A percentile compares a stretch with the other conserved stretches of the same genome.
Evolutionary conservation across 2,329 filamentous ascomycete species (phyloP).

Genomic region (Amphichorda felina): DNA sequence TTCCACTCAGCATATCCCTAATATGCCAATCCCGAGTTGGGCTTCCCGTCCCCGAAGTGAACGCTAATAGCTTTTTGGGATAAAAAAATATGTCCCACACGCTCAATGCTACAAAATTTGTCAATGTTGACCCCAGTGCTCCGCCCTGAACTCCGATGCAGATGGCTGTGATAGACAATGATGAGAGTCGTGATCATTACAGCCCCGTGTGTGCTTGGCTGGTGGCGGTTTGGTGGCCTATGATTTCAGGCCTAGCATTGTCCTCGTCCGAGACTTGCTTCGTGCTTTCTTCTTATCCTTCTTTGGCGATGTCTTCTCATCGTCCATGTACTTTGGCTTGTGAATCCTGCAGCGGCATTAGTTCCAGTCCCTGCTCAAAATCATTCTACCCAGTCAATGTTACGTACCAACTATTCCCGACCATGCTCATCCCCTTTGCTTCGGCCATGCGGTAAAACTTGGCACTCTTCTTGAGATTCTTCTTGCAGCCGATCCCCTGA

Average conservation of each 20-base stretch:
- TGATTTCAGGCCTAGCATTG: conserved; percentile 50
- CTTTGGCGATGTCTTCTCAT: conserved; percentile 26
- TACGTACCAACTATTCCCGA: conserved; percentile 92
- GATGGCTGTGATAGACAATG: neutral
- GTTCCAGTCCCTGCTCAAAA: neutral
- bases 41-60: no score
- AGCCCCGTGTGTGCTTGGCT: no score
- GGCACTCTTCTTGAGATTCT: conserved; percentile 89
- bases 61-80: neutral
- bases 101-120: conserved; percentile 1
- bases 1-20: no score
- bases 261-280: conserved; percentile 65
- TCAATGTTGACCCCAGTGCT: neutral
- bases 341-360: conserved; percentile 59
- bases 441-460: conserved; percentile 85
- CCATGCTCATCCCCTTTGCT: conserved; percentile 90
- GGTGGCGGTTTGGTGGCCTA: conserved; percentile 3
- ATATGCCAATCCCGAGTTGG: no score
- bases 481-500: conserved; percentile 86
- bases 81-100: neutral
- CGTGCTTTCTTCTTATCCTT: conserved; percentile 51
- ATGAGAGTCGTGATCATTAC: conserved; percentile 1
- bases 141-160: conserved; percentile 1
- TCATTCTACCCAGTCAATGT: neutral
- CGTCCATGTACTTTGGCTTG: conserved; percentile 83